These are phyloP conservation scores for Psilocybe sp. DNA, from an alignment of 768 basidiomycete genomes.

Conservation along the genomic window DNA sequence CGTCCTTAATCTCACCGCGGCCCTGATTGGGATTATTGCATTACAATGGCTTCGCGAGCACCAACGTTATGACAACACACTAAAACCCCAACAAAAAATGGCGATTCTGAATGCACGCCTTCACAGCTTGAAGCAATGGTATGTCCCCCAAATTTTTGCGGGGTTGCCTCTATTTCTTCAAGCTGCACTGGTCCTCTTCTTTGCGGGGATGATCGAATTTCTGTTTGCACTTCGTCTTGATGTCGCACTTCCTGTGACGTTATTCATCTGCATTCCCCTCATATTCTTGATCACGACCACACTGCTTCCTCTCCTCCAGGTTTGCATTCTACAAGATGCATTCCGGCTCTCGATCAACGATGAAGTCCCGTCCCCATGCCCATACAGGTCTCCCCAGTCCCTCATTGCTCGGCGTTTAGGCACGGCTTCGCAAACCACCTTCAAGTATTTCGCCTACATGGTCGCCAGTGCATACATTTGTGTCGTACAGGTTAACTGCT, in stretches of 20 bases:
- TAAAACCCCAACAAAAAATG: constrained; percentile 1
- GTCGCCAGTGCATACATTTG: too few species aligned
- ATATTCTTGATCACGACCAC: constrained; percentile 3
- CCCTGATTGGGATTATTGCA: constrained; percentile 2
- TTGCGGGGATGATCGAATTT: too few species aligned
- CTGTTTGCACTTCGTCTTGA: not conserved
- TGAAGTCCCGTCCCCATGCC: too few species aligned
- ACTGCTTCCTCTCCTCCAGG: not conserved
- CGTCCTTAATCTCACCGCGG: constrained; percentile 1
- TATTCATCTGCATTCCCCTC: not conserved
- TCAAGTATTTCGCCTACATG: too few species aligned
- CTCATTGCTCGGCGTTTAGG: too few species aligned
- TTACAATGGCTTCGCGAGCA: constrained; percentile 6
- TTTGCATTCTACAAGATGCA: not conserved
- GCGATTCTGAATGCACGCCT: too few species aligned
- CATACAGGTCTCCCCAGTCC: too few species aligned
- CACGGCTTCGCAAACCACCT: too few species aligned
- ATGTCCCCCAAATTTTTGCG: not conserved
- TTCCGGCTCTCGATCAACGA: not conserved
- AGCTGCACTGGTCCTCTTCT: too few species aligned
- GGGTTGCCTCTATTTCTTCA: too few species aligned
- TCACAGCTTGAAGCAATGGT: constrained; percentile 1
- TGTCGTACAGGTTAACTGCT: too few species aligned
- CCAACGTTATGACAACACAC: constrained; percentile 1
- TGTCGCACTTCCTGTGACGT: not conserved